Percentiles rank a stretch among this genome's conserved stretches.
Evolutionary conservation across 306 rosid species (phyloP).

Genomic region (Pachyrhizus erosus): DNA sequence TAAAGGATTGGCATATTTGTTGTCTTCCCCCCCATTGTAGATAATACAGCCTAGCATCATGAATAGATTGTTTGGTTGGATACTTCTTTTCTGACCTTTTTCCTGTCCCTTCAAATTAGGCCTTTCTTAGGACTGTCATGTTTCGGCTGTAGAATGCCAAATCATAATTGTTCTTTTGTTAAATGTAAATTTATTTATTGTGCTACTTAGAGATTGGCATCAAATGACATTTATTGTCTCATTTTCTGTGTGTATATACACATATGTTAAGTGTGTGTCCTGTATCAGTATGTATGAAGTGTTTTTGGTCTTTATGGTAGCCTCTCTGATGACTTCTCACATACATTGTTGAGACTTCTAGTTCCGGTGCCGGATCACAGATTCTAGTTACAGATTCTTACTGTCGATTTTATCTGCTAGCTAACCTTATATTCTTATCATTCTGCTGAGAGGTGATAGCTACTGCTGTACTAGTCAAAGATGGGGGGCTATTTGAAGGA

Average conservation of each 20-base stretch:
- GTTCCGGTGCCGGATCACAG: background rate
- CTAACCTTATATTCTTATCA: background rate
- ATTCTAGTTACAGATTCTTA: background rate
- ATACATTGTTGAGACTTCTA: background rate
- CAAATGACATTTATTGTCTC: background rate
- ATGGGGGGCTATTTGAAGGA: conserved; percentile 14
- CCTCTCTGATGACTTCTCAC: background rate
- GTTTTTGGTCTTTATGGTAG: background rate
- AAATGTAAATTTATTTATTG: background rate
- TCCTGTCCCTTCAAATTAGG: background rate
- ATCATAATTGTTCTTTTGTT: background rate
- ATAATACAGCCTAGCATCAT: conserved; percentile 23
- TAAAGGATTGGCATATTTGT: conserved; percentile 17
- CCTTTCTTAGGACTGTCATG: background rate
- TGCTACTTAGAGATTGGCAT: conserved; percentile 11
- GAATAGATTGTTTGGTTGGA: conserved; percentile 22
- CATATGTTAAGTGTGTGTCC: background rate
- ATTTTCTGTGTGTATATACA: background rate
- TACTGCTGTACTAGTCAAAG: background rate
- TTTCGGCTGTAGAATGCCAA: background rate
- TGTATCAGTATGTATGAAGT: background rate
- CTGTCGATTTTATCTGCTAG: background rate
- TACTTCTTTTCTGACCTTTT: background rate
- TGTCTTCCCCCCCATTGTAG: conserved; percentile 1
- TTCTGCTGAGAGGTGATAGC: conserved; percentile 15